Conservation (phyloP, 352 stramenopile species). For the Phytophthora kernoviae region DNA sequence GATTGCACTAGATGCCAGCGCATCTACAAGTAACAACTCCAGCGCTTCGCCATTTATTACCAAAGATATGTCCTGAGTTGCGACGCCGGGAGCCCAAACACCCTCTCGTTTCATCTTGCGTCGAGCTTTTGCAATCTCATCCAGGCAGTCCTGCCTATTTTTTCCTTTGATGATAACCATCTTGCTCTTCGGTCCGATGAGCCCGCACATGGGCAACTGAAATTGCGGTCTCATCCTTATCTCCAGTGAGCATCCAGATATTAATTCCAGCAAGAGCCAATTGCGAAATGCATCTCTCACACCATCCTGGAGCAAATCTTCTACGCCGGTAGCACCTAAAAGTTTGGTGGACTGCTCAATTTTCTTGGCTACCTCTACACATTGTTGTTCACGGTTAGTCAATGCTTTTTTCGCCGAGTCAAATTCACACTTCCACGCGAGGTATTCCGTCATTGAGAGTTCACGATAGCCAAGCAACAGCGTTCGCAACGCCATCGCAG, state of each 20-base stretch:
- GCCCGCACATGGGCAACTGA: slow-evolving; percentile 97
- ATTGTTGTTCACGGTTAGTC: slow-evolving; percentile 62
- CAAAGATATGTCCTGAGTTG: slow-evolving; percentile 74
- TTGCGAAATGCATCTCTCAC: slow-evolving; percentile 95
- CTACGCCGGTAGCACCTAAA: slow-evolving; percentile 95
- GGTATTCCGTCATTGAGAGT: slow-evolving; percentile 65
- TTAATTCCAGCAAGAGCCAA: slow-evolving; percentile 97
- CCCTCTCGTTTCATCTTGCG: slow-evolving; percentile 80
- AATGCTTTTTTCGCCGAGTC: slow-evolving; percentile 71
- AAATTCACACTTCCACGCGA: slow-evolving; percentile 76
- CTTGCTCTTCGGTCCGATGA: slow-evolving; percentile 83
- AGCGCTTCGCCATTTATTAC: slow-evolving; percentile 87
- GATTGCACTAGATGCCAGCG: slow-evolving; percentile 18
- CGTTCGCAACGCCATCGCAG: slow-evolving; percentile 86
- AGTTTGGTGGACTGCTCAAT: slow-evolving; percentile 90
- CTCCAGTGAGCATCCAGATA: slow-evolving; percentile 99
- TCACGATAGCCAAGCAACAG: slow-evolving; percentile 82
- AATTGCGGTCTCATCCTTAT: slow-evolving; percentile 99
- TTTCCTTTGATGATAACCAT: slow-evolving; percentile 88
- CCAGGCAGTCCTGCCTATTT: slow-evolving; percentile 75
- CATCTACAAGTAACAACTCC: slow-evolving; percentile 68
- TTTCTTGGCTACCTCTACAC: slow-evolving; percentile 69
- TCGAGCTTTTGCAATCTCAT: slow-evolving; percentile 77
- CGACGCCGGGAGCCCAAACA: slow-evolving; percentile 76
- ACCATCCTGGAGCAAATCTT: slow-evolving; percentile 97